A percentile compares a stretch with the other conserved stretches of the same genome.
phyloP scores from a whole-genome alignment of 148 eudicot species.

The Chenopodium suecicum region DNA sequence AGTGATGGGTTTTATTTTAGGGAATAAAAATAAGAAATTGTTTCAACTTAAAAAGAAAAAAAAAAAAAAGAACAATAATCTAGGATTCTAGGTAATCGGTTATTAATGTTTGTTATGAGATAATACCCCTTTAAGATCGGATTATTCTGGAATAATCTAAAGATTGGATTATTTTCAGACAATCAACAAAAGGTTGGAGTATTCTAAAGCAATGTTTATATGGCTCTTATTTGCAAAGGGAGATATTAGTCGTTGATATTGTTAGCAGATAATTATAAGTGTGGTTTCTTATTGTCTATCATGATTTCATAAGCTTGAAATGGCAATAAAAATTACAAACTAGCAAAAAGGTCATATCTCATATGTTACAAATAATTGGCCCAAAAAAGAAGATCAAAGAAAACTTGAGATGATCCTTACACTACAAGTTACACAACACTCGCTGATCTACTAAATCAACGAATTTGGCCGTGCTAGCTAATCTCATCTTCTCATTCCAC shows the following conservation, averaged over 20 bases:
- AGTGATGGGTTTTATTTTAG: too few relatives aligned
- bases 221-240: neutral
- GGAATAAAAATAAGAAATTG: too few relatives aligned
- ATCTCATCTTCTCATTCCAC: conserved; percentile 76
- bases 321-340: neutral
- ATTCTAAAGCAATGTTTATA: too few relatives aligned
- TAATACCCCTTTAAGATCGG: too few relatives aligned
- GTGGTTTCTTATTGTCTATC: neutral
- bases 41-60: too few relatives aligned
- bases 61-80: too few relatives aligned
- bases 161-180: too few relatives aligned
- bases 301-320: neutral
- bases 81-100: too few relatives aligned
- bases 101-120: too few relatives aligned
- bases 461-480: neutral
- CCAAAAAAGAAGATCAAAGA: neutral
- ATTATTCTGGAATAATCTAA: too few relatives aligned
- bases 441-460: neutral
- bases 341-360: neutral
- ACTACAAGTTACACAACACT: neutral
- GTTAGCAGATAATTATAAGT: neutral
- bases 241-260: neutral
- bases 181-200: too few relatives aligned
- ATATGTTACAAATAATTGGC: conserved; percentile 9
- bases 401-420: neutral